Conservation (phyloP, 371 early-diverging fungal genomes). For the Zopfochytrium polystomum region DNA sequence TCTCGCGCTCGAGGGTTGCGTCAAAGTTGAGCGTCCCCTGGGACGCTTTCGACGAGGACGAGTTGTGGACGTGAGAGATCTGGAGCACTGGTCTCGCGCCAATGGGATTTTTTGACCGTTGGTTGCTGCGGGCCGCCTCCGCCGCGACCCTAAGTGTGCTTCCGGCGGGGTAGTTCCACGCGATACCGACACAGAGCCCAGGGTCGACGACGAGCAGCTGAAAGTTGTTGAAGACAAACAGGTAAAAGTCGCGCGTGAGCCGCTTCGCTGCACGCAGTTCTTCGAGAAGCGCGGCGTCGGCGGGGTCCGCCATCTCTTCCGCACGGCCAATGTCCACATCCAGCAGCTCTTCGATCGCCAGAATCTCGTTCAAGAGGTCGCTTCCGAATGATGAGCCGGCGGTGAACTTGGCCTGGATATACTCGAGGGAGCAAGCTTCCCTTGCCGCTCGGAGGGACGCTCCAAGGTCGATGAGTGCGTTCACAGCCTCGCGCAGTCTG, state of each 20-base stretch:
- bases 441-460: background rate
- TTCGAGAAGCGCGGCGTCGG: too few species aligned
- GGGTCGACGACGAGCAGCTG: background rate
- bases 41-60: background rate
- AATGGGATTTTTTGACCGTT: background rate
- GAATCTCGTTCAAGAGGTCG: background rate
- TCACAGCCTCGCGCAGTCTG: background rate
- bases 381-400: background rate
- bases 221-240: background rate
- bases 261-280: too few species aligned
- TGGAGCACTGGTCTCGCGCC: too few species aligned
- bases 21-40: background rate
- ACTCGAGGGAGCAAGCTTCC: background rate
- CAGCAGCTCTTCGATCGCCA: too few species aligned
- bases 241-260: too few species aligned
- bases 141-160: too few species aligned
- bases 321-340: too few species aligned
- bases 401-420: background rate
- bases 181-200: background rate
- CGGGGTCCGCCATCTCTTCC: too few species aligned
- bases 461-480: background rate
- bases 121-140: background rate
- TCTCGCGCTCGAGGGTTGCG: background rate
- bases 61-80: background rate
- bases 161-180: slow-evolving; percentile 1